phyloP scores from a whole-genome alignment of 2,329 filamentous ascomycete genomes.

The Aspergillus sp. region DNA sequence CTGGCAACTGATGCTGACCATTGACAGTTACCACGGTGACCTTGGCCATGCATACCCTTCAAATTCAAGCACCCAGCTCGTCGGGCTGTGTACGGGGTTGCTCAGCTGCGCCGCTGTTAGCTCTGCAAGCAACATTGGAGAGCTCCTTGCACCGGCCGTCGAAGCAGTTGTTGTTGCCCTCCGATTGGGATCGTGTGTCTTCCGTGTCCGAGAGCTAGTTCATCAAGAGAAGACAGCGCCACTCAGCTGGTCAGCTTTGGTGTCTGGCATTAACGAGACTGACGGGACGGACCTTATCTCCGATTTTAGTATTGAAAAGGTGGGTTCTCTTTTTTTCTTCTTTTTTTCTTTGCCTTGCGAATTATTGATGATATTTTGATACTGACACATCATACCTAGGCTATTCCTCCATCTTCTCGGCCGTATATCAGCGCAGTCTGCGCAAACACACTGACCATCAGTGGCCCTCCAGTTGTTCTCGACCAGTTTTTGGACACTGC shows the following conservation, averaged over 20 bases:
- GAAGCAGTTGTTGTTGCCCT: slow-evolving; percentile 46
- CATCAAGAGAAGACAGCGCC: slow-evolving; percentile 28
- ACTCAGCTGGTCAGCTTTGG: slow-evolving; percentile 42
- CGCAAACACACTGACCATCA: slow-evolving; percentile 59
- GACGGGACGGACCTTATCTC: slow-evolving; percentile 27
- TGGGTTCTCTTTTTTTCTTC: slow-evolving; percentile 14
- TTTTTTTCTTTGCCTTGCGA: no score
- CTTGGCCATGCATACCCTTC: slow-evolving; percentile 42
- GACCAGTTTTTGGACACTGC: slow-evolving; percentile 53
- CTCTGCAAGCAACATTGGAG: slow-evolving; percentile 40
- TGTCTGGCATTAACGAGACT: slow-evolving; percentile 38
- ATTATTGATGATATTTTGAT: neutral
- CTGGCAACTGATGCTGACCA: slow-evolving; percentile 12
- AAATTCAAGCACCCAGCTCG: slow-evolving; percentile 35
- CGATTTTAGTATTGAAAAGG: slow-evolving; percentile 25
- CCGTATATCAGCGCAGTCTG: slow-evolving; percentile 62
- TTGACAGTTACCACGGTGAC: slow-evolving; percentile 42
- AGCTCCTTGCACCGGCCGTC: slow-evolving; percentile 43
- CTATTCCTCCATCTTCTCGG: slow-evolving; percentile 51
- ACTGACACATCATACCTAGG: slow-evolving; percentile 22
- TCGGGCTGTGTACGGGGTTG: slow-evolving; percentile 46
- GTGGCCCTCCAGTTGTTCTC: slow-evolving; percentile 56
- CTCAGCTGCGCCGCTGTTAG: slow-evolving; percentile 43
- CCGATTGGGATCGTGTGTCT: slow-evolving; percentile 43
- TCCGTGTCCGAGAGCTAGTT: slow-evolving; percentile 38